These are phyloP conservation scores for Russula lepida DNA, from an alignment of 768 basidiomycete genomes.

Conservation along the genomic window DNA sequence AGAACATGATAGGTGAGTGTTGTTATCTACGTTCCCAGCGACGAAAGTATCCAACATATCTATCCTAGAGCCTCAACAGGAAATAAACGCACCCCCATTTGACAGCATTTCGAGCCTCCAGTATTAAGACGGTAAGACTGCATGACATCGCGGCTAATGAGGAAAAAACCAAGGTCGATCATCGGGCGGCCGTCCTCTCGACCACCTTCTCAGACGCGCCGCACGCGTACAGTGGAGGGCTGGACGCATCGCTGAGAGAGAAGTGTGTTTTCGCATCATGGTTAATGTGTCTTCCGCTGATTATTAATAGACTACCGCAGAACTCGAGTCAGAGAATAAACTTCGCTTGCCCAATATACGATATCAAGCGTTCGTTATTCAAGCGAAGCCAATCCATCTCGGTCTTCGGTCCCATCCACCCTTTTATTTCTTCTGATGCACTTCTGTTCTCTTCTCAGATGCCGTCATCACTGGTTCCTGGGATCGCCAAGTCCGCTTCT, in stretches of 20 bases:
- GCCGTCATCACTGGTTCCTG: conserved; percentile 80
- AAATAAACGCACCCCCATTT: conserved; percentile 62
- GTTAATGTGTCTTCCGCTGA: not conserved
- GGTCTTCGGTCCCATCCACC: not conserved
- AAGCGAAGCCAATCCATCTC: conserved; percentile 48
- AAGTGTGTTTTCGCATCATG: conserved; percentile 33
- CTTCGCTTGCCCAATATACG: conserved; percentile 73
- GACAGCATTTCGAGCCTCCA: conserved; percentile 77
- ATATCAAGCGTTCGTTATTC: conserved; percentile 73
- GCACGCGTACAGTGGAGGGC: conserved; percentile 76
- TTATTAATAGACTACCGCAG: conserved; percentile 57
- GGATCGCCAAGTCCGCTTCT: conserved; percentile 83
- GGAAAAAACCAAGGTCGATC: conserved; percentile 74
- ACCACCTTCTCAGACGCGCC: conserved; percentile 62
- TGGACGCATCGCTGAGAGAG: conserved; percentile 80
- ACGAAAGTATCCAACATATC: too few relatives aligned
- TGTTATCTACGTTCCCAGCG: not conserved
- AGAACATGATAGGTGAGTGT: not conserved
- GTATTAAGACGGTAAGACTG: conserved; percentile 50
- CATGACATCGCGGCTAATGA: conserved; percentile 50
- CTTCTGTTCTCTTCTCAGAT: conserved; percentile 35
- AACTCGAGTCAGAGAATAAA: conserved; percentile 66
- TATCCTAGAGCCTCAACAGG: conserved; percentile 26
- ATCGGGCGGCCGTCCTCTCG: conserved; percentile 82
- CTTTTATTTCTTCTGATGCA: not conserved